phyloP scores from a whole-genome alignment of 306 rosid species.

The Morella rubra region DNA sequence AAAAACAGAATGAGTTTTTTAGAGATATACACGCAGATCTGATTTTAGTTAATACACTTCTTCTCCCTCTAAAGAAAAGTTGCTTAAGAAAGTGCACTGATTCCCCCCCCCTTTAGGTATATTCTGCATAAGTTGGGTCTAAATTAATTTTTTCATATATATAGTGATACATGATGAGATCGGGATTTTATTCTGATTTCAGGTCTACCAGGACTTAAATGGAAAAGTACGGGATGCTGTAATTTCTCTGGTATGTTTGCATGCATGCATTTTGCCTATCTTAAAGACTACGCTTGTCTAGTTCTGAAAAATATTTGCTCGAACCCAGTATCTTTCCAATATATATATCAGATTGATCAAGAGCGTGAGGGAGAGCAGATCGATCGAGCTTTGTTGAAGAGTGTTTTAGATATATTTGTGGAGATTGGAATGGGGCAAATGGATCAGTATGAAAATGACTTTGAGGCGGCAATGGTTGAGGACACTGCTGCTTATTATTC shows the following conservation, averaged over 20 bases:
- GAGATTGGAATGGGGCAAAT: constrained; percentile 61
- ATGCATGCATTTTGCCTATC: neutral
- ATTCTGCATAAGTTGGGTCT: no score
- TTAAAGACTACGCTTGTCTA: neutral
- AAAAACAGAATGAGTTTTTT: no score
- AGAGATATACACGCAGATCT: no score
- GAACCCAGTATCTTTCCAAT: no score
- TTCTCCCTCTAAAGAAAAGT: no score
- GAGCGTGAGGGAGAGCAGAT: constrained; percentile 66
- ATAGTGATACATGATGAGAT: constrained; percentile 7
- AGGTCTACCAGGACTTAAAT: constrained; percentile 66
- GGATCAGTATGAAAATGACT: constrained; percentile 51
- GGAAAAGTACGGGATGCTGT: constrained; percentile 64
- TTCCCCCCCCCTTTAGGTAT: no score
- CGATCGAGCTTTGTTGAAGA: constrained; percentile 54
- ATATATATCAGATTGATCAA: constrained; percentile 51
- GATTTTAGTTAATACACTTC: no score
- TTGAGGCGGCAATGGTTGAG: constrained; percentile 51
- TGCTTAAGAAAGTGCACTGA: no score
- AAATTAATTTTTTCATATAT: no score
- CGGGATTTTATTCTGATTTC: constrained; percentile 25
- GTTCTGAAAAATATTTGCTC: neutral
- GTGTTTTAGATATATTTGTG: constrained; percentile 50
- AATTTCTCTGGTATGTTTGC: constrained; percentile 51
- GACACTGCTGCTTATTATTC: constrained; percentile 46